A percentile compares a stretch with the other conserved stretches of the same genome.
phyloP scores from a whole-genome alignment of 495 filamentous ascomycete genomes.

The Apiosordaria backusii region DNA sequence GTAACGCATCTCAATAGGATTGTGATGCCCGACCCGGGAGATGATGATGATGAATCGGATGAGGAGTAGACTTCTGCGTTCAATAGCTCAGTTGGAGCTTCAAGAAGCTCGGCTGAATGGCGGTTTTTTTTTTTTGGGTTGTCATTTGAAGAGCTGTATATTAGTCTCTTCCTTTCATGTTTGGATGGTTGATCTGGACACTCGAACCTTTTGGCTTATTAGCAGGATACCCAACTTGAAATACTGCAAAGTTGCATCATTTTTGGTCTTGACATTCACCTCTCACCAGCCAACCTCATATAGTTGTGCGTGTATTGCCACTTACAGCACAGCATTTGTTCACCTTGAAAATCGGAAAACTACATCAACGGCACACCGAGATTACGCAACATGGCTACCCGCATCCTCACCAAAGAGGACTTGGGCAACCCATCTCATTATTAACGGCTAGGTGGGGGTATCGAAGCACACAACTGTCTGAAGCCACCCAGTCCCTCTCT shows the following conservation, averaged over 20 bases:
- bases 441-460: not conserved
- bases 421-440: not conserved
- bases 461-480: not conserved
- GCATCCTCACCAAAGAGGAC: too few relatives aligned
- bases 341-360: too few relatives aligned
- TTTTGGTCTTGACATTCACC: too few relatives aligned
- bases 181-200: not conserved
- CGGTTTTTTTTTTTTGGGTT: not conserved
- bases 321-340: too few relatives aligned
- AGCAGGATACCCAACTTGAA: not conserved
- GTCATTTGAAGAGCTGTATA: not conserved
- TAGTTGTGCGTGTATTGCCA: too few relatives aligned
- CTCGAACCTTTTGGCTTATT: not conserved
- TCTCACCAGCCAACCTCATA: too few relatives aligned
- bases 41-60: conserved; percentile 35
- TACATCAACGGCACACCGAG: too few relatives aligned
- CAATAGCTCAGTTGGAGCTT: conserved; percentile 6
- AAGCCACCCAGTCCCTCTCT: not conserved
- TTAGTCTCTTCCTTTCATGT: not conserved
- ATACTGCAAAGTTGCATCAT: too few relatives aligned
- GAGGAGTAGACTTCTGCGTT: conserved; percentile 17
- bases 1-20: conserved; percentile 26
- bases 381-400: too few relatives aligned
- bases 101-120: conserved; percentile 6
- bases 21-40: conserved; percentile 52